phyloP scores from a whole-genome alignment of 305 asterid genomes.

The Fraxinus greggii region DNA sequence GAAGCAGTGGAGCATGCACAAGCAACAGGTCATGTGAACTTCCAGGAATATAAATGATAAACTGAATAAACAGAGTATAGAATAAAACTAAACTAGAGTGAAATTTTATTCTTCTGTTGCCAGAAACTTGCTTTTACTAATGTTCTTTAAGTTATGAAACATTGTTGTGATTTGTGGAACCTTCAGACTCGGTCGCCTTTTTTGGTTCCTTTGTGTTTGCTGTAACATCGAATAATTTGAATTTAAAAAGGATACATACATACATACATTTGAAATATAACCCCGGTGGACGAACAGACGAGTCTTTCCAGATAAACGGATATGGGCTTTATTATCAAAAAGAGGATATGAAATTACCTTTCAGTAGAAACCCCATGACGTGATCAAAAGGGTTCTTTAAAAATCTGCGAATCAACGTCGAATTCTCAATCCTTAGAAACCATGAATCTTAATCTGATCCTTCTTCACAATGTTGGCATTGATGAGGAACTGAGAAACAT shows the following conservation, averaged over 20 bases:
- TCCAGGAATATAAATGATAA: conserved; percentile 81
- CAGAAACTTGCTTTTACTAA: background rate
- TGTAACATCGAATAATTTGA: background rate
- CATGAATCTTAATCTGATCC: background rate
- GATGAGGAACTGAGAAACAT: background rate
- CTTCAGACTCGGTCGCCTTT: background rate
- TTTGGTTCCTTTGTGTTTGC: background rate
- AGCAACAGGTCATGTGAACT: conserved; percentile 89
- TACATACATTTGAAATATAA: background rate
- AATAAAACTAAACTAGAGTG: too few species aligned
- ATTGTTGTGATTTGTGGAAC: background rate
- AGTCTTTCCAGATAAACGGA: background rate
- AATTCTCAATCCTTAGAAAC: background rate
- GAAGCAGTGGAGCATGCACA: conserved; percentile 92
- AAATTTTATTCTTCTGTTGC: background rate
- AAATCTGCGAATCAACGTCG: background rate
- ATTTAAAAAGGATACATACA: background rate
- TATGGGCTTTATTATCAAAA: background rate
- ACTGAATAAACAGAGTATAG: too few species aligned
- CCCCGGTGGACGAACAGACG: too few species aligned
- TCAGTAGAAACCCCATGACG: background rate
- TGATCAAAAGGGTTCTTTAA: background rate
- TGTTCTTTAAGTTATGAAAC: background rate
- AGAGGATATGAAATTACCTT: background rate
- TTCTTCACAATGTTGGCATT: background rate